A percentile compares a stretch with the other conserved stretches of the same genome.
Evolutionary conservation across 1,284 basidiomycete genomes (phyloP).

Genomic region (Moesziomyces antarcticus): DNA sequence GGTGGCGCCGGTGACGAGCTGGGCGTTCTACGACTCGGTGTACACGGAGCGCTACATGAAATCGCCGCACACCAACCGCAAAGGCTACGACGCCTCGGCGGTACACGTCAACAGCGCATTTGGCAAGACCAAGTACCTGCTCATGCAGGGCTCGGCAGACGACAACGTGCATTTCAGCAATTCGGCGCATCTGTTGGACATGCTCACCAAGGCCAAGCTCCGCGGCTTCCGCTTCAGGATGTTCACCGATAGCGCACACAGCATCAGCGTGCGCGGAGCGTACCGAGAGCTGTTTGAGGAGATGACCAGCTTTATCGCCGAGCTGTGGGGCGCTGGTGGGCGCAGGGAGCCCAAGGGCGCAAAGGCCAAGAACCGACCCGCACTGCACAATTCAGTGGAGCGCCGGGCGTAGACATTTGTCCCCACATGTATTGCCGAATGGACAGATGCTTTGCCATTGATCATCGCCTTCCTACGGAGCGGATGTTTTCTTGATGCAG

Average conservation of each 20-base stretch:
- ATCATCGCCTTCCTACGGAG: too few relatives aligned
- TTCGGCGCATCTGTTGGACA: conserved; percentile 88
- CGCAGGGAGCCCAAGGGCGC: conserved; percentile 7
- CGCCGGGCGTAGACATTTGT: neutral
- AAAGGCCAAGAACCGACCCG: conserved; percentile 15
- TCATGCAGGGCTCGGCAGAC: conserved; percentile 79
- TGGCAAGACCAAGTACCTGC: conserved; percentile 79
- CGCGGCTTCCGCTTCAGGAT: conserved; percentile 88
- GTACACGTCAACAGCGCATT: conserved; percentile 88
- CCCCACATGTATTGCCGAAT: too few relatives aligned
- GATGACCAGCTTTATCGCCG: conserved; percentile 82
- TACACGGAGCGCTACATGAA: conserved; percentile 99
- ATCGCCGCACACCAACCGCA: conserved; percentile 78
- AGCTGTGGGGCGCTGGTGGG: conserved; percentile 76
- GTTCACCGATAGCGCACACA: conserved; percentile 92
- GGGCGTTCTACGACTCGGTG: conserved; percentile 76
- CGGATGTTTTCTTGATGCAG: too few relatives aligned
- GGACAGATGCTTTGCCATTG: too few relatives aligned
- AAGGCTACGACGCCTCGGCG: conserved; percentile 84
- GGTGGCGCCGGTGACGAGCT: conserved; percentile 74
- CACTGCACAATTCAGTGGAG: conserved; percentile 39
- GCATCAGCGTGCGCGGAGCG: conserved; percentile 78
- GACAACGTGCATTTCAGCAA: conserved; percentile 80
- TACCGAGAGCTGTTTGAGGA: conserved; percentile 86
- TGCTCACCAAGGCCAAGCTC: conserved; percentile 82